Evolutionary conservation across 352 stramenopile genomes (phyloP).

Genomic region (Phytopythium cucurbitacearum): DNA sequence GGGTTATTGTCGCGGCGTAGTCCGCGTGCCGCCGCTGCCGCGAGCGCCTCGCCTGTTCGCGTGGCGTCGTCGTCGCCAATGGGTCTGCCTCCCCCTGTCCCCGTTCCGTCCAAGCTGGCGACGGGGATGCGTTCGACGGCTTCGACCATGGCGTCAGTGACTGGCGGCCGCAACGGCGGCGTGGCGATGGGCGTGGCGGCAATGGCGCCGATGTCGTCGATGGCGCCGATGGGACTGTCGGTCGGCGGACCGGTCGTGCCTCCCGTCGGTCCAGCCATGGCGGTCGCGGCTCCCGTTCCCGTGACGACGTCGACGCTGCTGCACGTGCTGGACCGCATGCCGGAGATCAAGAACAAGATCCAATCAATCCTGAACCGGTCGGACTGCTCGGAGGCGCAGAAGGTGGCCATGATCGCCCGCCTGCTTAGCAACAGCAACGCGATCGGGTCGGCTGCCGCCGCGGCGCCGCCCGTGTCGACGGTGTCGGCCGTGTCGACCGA

Average conservation of each 20-base stretch:
- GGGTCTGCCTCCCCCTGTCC: conserved; percentile 9
- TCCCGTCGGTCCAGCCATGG: too few species aligned
- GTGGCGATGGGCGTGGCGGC: conserved; percentile 1
- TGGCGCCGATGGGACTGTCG: not conserved
- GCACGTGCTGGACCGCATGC: conserved; percentile 81
- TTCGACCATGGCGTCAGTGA: too few species aligned
- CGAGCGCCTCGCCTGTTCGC: too few species aligned
- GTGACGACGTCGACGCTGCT: conserved; percentile 78
- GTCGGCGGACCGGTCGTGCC: too few species aligned
- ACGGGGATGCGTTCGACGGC: not conserved
- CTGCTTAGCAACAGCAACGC: conserved; percentile 85
- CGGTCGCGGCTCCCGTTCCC: conserved; percentile 35
- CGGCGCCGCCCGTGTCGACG: not conserved
- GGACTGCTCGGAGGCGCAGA: conserved; percentile 85
- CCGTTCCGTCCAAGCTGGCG: conserved; percentile 5
- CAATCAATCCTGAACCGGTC: conserved; percentile 80
- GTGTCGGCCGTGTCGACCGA: not conserved
- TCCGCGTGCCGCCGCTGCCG: too few species aligned
- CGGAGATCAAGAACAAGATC: conserved; percentile 90
- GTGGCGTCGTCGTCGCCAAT: conserved; percentile 1
- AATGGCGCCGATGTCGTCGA: conserved; percentile 6
- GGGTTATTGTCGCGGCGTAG: too few species aligned
- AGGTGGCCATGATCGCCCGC: conserved; percentile 84
- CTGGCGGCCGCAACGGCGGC: conserved; percentile 1
- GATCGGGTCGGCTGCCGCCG: conserved; percentile 44